phyloP scores from a whole-genome alignment of 2,329 filamentous ascomycete species.

The Diaporthe eres region DNA sequence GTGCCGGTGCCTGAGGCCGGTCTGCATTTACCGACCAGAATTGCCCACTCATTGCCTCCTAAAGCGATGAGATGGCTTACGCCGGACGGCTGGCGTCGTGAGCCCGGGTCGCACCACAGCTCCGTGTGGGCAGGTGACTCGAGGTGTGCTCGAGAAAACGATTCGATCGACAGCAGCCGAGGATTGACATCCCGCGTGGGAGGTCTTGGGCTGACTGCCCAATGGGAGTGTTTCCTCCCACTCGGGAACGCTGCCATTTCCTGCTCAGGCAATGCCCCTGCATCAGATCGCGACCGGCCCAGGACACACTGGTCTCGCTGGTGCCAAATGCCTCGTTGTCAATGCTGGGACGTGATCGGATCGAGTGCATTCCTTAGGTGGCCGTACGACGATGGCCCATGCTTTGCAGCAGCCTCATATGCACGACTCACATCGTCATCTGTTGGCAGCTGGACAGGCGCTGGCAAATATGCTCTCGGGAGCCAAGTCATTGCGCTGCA shows the following conservation, averaged over 20 bases:
- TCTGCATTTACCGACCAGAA: neutral
- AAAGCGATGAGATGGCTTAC: neutral
- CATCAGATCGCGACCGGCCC: conserved; percentile 7
- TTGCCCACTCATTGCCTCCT: neutral
- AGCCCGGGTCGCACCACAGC: conserved; percentile 33
- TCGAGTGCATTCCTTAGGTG: neutral
- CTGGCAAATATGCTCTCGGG: conserved; percentile 5
- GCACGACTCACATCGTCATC: neutral
- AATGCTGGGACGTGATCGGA: conserved; percentile 2
- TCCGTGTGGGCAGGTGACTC: conserved; percentile 35
- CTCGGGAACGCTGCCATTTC: neutral
- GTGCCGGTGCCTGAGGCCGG: conserved; percentile 1
- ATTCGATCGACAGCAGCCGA: conserved; percentile 15
- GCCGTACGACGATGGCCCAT: neutral
- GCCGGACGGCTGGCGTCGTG: neutral
- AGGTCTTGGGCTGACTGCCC: conserved; percentile 15
- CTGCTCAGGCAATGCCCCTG: conserved; percentile 11
- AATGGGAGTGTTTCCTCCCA: conserved; percentile 34
- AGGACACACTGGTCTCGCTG: neutral
- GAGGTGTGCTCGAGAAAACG: neutral
- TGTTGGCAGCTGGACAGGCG: neutral
- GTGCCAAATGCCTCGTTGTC: neutral
- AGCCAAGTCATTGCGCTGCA: conserved; percentile 21
- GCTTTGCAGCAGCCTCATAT: neutral
- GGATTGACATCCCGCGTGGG: conserved; percentile 38